Evolutionary conservation across 1,284 basidiomycete genomes (phyloP).

Genomic region (Apiotrichum laibachii): DNA sequence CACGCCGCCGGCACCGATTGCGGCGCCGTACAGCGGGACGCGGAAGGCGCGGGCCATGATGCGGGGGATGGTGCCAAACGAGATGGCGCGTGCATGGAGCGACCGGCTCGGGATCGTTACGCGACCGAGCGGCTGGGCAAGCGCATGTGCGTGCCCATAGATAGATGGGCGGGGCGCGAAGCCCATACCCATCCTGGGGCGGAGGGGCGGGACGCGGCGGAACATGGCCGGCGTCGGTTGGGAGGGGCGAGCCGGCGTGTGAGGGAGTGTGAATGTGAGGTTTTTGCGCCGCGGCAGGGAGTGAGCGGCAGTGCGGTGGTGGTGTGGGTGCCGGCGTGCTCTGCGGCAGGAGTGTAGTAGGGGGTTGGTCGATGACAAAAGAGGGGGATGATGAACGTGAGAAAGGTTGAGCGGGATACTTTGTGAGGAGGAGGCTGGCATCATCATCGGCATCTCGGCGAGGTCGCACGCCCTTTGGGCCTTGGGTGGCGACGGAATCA

Average conservation of each 20-base stretch:
- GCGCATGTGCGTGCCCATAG: neutral
- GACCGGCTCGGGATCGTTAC: constrained; percentile 23
- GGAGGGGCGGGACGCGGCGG: constrained; percentile 18
- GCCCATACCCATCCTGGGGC: constrained; percentile 8
- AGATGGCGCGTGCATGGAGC: constrained; percentile 67
- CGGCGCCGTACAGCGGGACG: constrained; percentile 77
- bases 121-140: constrained; percentile 1
- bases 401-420: too few relatives aligned
- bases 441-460: too few relatives aligned
- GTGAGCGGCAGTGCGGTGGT: too few relatives aligned
- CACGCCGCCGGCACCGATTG: constrained; percentile 81
- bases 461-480: neutral
- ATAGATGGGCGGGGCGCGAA: neutral
- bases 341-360: too few relatives aligned
- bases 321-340: too few relatives aligned
- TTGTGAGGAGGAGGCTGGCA: too few relatives aligned
- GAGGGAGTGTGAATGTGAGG: neutral
- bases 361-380: too few relatives aligned
- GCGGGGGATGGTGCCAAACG: constrained; percentile 76
- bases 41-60: constrained; percentile 79
- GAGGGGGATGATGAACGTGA: too few relatives aligned
- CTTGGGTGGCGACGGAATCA: neutral
- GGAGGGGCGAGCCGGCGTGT: neutral
- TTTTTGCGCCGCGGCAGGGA: too few relatives aligned
- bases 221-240: constrained; percentile 3